phyloP scores from a whole-genome alignment of 192 early-diverging fungal species.

The Backusella liffmaniae region DNA sequence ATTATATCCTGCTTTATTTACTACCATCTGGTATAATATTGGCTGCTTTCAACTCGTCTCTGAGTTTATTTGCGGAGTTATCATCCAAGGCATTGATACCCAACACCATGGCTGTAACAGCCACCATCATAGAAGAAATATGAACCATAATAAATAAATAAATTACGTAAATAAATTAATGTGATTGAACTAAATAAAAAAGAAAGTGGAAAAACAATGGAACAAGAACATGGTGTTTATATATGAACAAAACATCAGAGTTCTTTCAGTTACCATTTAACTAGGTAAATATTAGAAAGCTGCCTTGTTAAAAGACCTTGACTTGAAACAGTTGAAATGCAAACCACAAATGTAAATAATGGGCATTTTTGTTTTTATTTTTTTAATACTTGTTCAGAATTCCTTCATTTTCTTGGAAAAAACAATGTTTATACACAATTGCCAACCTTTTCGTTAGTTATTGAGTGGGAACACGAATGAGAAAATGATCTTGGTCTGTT shows the following conservation, averaged over 20 bases:
- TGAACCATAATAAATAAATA: not conserved
- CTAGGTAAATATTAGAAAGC: not conserved
- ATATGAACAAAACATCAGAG: not conserved
- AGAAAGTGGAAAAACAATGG: not conserved
- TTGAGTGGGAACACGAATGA: too few species aligned
- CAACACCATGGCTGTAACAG: not conserved
- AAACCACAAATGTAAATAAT: slow-evolving; percentile 3
- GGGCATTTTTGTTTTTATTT: not conserved
- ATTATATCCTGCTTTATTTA: not conserved
- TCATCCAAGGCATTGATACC: slow-evolving; percentile 11
- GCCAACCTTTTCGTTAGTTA: not conserved
- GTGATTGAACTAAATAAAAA: not conserved
- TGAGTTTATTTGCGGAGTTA: not conserved
- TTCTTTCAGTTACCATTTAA: not conserved
- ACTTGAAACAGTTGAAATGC: not conserved
- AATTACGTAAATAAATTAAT: not conserved
- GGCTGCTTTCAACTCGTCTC: not conserved
- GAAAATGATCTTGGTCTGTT: not conserved
- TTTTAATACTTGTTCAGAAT: not conserved
- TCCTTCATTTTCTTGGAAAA: not conserved
- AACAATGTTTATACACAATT: not conserved
- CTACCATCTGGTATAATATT: slow-evolving; percentile 1
- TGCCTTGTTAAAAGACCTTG: not conserved
- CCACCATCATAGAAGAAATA: slow-evolving; percentile 7
- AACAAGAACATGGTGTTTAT: not conserved